These are phyloP conservation scores for Kazachstania psychrophila DNA, from an alignment of 805 yeast species.

Conservation along the genomic window DNA sequence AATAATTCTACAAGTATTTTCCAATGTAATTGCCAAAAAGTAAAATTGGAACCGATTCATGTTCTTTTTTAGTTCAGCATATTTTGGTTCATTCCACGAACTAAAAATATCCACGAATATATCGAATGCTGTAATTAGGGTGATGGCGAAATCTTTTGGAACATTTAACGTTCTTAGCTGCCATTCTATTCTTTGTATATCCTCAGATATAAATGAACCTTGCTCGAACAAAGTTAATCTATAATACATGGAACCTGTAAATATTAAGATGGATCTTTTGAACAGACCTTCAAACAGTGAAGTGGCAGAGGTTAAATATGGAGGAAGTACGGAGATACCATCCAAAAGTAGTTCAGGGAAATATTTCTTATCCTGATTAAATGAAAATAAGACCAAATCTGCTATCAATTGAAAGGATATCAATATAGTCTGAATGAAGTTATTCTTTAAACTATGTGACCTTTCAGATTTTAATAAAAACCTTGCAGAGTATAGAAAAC, in stretches of 20 bases:
- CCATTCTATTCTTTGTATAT: neutral
- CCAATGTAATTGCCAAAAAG: constrained; percentile 6
- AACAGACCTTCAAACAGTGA: neutral
- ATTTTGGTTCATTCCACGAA: constrained; percentile 1
- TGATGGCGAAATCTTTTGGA: neutral
- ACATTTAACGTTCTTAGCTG: neutral
- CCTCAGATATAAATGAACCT: neutral
- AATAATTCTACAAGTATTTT: constrained; percentile 6
- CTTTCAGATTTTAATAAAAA: neutral
- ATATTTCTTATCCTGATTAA: neutral
- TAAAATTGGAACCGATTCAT: constrained; percentile 5
- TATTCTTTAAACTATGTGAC: neutral
- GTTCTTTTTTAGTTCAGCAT: constrained; percentile 1
- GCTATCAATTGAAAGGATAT: neutral
- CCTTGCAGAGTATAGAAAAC: too few species aligned
- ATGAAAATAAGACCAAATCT: too few species aligned
- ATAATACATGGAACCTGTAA: neutral
- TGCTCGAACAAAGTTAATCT: neutral
- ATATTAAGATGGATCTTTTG: neutral
- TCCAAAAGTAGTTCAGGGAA: too few species aligned
- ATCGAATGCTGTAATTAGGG: constrained; percentile 6
- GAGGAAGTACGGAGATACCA: too few species aligned
- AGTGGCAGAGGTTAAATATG: neutral
- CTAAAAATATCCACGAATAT: constrained; percentile 5
- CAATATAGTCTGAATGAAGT: neutral